Base-by-base conservation (phyloP, 2,329 filamentous ascomycete genomes). In the Cladosporium austrohemisphaericum region DNA sequence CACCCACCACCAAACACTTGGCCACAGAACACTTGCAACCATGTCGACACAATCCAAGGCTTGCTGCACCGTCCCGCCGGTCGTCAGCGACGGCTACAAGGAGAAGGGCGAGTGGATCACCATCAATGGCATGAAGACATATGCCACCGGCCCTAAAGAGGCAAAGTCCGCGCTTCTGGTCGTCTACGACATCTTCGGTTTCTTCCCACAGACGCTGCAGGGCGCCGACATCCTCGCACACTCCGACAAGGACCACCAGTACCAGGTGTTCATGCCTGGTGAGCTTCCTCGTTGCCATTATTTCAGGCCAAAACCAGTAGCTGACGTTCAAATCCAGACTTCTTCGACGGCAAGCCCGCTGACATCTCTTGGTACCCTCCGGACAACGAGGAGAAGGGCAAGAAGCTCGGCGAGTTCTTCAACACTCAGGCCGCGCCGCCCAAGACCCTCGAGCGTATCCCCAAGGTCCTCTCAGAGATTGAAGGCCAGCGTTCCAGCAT, bases 191-290 rank as follows among this genome's bases (percentile, higher is more conserved):
- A 81, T 83, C 65, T 84, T 84, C 61, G 80, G 80, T 45, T 83
- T 78, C 73, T 83, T 79, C 67, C 72, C 74, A 8, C 80, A 84
- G 61, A 83, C 79, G 8, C 58, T 83, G 14, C 80, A 84, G 60
- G 80, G 80, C 37, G 79, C 80, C 55, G 80, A 84, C 57, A 83
- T 83, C 59, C 75, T 83, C 33, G 77, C 80, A 22, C 68, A 71
- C 57, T 71, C 75, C 26, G 75, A 84, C 76, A 50, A 50, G 47
- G 47, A 50, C 9, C 47, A 50, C 36, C 47, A 86, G 63, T 93
- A 94, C 75, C 83, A 83, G 59, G 87, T 95, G 58, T 90, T 91
- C 71, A 91, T 96, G 55, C 91, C 91, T 33, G 44, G 44, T 47
- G 6, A 38, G 44, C n/a, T n/a, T n/a, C n/a, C n/a, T n/a, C 13